Conservation (phyloP, 495 filamentous ascomycete genomes). For the Aspergillus olivimuriae region DNA sequence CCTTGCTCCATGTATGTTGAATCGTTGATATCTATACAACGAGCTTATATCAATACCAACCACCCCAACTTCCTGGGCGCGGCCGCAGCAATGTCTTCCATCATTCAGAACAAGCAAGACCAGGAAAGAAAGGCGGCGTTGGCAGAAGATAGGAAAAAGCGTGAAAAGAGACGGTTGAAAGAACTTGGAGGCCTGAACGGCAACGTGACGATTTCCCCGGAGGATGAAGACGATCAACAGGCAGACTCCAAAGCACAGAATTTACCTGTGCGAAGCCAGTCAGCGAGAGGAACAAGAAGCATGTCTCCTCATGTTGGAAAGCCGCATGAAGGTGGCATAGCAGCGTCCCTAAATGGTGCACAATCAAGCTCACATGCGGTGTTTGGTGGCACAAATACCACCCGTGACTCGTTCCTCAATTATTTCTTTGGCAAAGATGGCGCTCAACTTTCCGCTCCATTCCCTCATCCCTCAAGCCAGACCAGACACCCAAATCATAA, state of each 20-base stretch:
- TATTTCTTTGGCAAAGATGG: constrained; percentile 99
- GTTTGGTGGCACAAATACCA: constrained; percentile 48
- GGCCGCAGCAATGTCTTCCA: constrained; percentile 94
- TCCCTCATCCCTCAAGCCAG: constrained; percentile 32
- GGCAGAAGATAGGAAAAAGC: constrained; percentile 75
- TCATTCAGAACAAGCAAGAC: constrained; percentile 90
- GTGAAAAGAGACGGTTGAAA: constrained; percentile 74
- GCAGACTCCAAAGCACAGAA: constrained; percentile 41
- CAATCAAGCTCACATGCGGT: constrained; percentile 57
- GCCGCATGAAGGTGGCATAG: constrained; percentile 50
- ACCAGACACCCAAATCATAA: constrained; percentile 64
- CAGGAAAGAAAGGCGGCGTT: constrained; percentile 74
- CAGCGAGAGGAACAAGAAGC: constrained; percentile 58
- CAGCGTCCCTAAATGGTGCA: constrained; percentile 59
- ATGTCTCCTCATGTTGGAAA: constrained; percentile 76
- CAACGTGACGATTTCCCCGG: constrained; percentile 56
- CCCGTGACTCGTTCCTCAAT: constrained; percentile 86
- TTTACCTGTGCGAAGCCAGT: constrained; percentile 53
- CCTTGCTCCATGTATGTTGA: constrained; percentile 88
- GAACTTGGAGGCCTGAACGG: constrained; percentile 76
- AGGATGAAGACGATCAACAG: constrained; percentile 62
- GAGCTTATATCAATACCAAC: constrained; percentile 99
- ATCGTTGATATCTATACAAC: constrained; percentile 92
- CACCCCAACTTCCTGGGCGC: constrained; percentile 98
- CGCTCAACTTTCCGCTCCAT: constrained; percentile 32